A percentile compares a stretch with the other conserved stretches of the same genome.
Conservation (phyloP, 768 basidiomycete species). For the Pleurotus platypus region DNA sequence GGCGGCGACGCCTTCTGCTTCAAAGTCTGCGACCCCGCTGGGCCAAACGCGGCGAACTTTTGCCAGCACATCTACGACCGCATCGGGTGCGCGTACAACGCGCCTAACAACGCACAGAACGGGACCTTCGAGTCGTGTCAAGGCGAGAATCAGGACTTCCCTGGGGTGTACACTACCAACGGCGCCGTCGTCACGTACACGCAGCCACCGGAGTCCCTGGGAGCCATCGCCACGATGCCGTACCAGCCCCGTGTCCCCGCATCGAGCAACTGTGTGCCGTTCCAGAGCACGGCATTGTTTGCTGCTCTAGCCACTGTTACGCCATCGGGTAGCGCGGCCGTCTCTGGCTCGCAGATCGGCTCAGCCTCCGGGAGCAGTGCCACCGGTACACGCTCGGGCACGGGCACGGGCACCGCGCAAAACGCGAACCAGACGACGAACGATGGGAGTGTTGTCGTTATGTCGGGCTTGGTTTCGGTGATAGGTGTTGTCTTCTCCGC, state of each 20-base stretch:
- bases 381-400: background rate
- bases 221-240: constrained; percentile 8
- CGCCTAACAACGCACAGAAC: constrained; percentile 48
- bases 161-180: constrained; percentile 26
- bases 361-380: background rate
- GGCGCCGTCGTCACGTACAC: constrained; percentile 19
- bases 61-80: constrained; percentile 66
- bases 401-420: constrained; percentile 6
- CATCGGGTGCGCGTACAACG: constrained; percentile 59
- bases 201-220: constrained; percentile 12
- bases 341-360: background rate
- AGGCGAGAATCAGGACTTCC: constrained; percentile 45
- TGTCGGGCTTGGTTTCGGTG: constrained; percentile 17
- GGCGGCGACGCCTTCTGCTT: constrained; percentile 51
- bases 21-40: constrained; percentile 55
- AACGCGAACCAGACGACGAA: constrained; percentile 9
- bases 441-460: constrained; percentile 16
- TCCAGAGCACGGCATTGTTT: constrained; percentile 8
- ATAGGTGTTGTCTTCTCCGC: constrained; percentile 17
- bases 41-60: constrained; percentile 34
- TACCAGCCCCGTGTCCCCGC: constrained; percentile 13
- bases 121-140: constrained; percentile 51
- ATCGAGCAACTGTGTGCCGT: constrained; percentile 12
- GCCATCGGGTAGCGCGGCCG: background rate
- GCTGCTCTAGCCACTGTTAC: constrained; percentile 5